These are phyloP conservation scores for Taxawa tesnikishii DNA, from an alignment of 2,329 filamentous ascomycete genomes.

Conservation along the genomic window DNA sequence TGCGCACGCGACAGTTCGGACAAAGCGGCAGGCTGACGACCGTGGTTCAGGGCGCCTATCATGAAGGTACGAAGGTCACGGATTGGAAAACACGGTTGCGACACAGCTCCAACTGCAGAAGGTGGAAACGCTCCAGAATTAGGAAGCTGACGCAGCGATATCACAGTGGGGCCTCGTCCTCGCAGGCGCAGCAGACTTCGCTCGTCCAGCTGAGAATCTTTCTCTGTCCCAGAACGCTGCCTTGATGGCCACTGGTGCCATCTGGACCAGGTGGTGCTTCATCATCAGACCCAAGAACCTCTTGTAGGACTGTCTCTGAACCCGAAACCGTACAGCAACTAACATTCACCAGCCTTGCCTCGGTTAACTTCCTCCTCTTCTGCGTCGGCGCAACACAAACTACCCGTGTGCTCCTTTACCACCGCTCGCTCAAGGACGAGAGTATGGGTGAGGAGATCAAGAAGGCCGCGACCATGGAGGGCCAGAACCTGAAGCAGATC, in stretches of 20 bases:
- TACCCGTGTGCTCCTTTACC: slow-evolving; percentile 58
- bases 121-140: background rate
- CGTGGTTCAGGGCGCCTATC: slow-evolving; percentile 63
- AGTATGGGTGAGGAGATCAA: slow-evolving; percentile 27
- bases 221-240: slow-evolving; percentile 87
- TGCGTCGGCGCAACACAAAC: slow-evolving; percentile 76
- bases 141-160: background rate
- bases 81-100: too few relatives aligned
- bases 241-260: slow-evolving; percentile 78
- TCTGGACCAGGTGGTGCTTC: slow-evolving; percentile 98
- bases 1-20: background rate
- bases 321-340: background rate
- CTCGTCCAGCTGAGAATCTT: slow-evolving; percentile 81
- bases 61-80: slow-evolving; percentile 61
- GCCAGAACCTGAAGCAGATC: slow-evolving; percentile 17
- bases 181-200: slow-evolving; percentile 82
- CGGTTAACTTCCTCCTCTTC: slow-evolving; percentile 97
- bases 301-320: slow-evolving; percentile 51
- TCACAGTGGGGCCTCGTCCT: slow-evolving; percentile 79
- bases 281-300: slow-evolving; percentile 91
- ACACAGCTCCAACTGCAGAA: background rate
- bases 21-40: background rate
- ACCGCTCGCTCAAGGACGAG: slow-evolving; percentile 46
- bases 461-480: slow-evolving; percentile 25
- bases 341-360: slow-evolving; percentile 66